Evolutionary conservation across 352 stramenopile genomes (phyloP).

Genomic region (Phytophthora brassicae): DNA sequence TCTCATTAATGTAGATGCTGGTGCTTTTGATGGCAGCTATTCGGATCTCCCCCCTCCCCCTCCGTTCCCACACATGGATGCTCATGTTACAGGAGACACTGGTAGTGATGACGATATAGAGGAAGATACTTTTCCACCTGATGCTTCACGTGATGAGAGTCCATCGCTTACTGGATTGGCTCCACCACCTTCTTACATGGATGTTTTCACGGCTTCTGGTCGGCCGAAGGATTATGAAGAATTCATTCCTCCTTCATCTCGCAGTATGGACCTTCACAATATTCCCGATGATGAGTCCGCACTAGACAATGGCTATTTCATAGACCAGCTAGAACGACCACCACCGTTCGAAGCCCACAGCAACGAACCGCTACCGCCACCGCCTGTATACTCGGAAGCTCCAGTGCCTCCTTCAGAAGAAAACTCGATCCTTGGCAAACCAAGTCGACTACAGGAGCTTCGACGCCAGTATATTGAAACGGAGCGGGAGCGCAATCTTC

Average conservation of each 20-base stretch:
- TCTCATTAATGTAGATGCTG: slow-evolving; percentile 18
- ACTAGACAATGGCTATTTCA: slow-evolving; percentile 18
- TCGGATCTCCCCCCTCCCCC: slow-evolving; percentile 22
- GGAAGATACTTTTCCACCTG: slow-evolving; percentile 38
- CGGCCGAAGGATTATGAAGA: slow-evolving; percentile 26
- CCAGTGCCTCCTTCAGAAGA: slow-evolving; percentile 18
- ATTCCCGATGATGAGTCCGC: slow-evolving; percentile 28
- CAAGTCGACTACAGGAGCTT: slow-evolving; percentile 51
- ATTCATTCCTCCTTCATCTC: slow-evolving; percentile 17
- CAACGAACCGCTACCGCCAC: slow-evolving; percentile 18
- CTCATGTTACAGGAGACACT: background rate
- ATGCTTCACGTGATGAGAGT: slow-evolving; percentile 22
- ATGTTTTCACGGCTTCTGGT: slow-evolving; percentile 53
- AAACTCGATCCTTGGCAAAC: slow-evolving; percentile 23
- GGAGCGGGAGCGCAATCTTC: slow-evolving; percentile 58
- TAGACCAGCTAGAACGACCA: slow-evolving; percentile 22
- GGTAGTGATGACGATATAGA: slow-evolving; percentile 24
- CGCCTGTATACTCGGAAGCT: slow-evolving; percentile 17
- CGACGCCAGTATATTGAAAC: slow-evolving; percentile 73
- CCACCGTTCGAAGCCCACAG: slow-evolving; percentile 34
- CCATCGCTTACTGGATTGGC: slow-evolving; percentile 32
- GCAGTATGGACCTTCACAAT: slow-evolving; percentile 27
- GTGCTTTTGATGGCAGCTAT: slow-evolving; percentile 15
- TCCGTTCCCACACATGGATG: slow-evolving; percentile 19
- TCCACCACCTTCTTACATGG: slow-evolving; percentile 53